Base-by-base conservation (phyloP, 768 basidiomycete genomes). In the Dictyophora rubrovolvata region DNA sequence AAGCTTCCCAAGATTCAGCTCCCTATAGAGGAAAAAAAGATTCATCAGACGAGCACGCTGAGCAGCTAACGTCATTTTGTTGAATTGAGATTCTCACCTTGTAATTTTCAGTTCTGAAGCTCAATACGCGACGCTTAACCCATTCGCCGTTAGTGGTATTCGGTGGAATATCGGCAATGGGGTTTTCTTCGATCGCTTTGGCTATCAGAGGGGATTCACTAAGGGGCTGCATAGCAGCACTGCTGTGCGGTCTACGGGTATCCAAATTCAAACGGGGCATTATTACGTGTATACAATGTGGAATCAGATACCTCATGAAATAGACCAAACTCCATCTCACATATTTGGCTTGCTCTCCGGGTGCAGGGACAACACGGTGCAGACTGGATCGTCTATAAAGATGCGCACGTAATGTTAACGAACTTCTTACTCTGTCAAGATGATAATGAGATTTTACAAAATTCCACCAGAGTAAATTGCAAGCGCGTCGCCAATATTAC, bases 291-390 rank as follows among this genome's bases (percentile, higher is more conserved):
- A 11, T 3, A 46, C 9, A 48, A 34, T 20, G 6, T 10, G 12
- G n/a, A n/a, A 10, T 37, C 16, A 52, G 33, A 12, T 46, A 57
- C 20, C 86, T 75, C 0, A 78, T 81, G 70, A 87, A 86, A 69
- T 79, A 87, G 0, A 84, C 85, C 10, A 86, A 70, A 3, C 85
- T 87, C 79, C 82, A 86, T 8, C 86, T 76, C 35, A 79, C 79
- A 33, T 74, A 67, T 8, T 72, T 66, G 1, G 70, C 71, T 68
- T 89, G 86, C 2, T 68, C 62, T 7, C 81, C 79, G 0, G 86
- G 85, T 0, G 86, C 81, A 9, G 83, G 78, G 77, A 84, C 72
- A 7, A 85, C 84, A 34, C 83, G 77, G 65, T 86, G 85, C 17
- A 84, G 70, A 65, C 82, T 83, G 6, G 83, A 85, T 17, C 79